Conservation (phyloP, 2,329 filamentous ascomycete species). For the Fusarium napiforme region DNA sequence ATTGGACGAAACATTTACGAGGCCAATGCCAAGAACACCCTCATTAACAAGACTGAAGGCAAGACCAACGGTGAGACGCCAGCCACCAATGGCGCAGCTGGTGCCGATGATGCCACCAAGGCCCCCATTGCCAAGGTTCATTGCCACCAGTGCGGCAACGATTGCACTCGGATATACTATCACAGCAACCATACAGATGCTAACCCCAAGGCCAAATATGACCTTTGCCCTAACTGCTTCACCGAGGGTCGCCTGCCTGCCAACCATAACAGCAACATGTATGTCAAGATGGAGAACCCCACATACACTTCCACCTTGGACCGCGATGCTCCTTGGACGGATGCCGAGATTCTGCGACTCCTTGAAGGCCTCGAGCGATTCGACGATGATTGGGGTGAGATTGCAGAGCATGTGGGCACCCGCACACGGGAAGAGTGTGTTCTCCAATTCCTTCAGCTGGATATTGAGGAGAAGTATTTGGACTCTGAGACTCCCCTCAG, state of each 20-base stretch:
- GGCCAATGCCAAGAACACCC: slow-evolving; percentile 79
- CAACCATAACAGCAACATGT: slow-evolving; percentile 82
- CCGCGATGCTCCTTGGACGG: slow-evolving; percentile 88
- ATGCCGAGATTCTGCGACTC: slow-evolving; percentile 87
- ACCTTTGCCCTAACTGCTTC: slow-evolving; percentile 92
- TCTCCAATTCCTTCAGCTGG: slow-evolving; percentile 92
- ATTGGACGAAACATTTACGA: slow-evolving; percentile 97
- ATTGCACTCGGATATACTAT: slow-evolving; percentile 77
- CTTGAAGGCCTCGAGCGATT: slow-evolving; percentile 92
- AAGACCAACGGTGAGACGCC: slow-evolving; percentile 81
- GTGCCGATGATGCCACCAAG: slow-evolving; percentile 71
- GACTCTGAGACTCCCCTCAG: slow-evolving; percentile 73
- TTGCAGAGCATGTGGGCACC: slow-evolving; percentile 91
- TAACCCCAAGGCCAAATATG: slow-evolving; percentile 78
- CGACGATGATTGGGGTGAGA: slow-evolving; percentile 94
- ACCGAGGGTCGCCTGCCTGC: slow-evolving; percentile 84
- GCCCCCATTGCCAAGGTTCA: slow-evolving; percentile 75
- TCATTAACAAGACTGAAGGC: slow-evolving; percentile 75
- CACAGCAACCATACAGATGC: slow-evolving; percentile 67
- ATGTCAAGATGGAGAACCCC: slow-evolving; percentile 90
- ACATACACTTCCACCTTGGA: slow-evolving; percentile 82
- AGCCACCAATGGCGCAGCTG: slow-evolving; percentile 71
- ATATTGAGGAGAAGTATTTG: slow-evolving; percentile 97
- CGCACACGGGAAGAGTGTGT: slow-evolving; percentile 96
- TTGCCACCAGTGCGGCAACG: slow-evolving; percentile 91